These are phyloP conservation scores for Cordyceps militaris DNA, from an alignment of 2,329 filamentous ascomycete genomes.

Conservation along the genomic window DNA sequence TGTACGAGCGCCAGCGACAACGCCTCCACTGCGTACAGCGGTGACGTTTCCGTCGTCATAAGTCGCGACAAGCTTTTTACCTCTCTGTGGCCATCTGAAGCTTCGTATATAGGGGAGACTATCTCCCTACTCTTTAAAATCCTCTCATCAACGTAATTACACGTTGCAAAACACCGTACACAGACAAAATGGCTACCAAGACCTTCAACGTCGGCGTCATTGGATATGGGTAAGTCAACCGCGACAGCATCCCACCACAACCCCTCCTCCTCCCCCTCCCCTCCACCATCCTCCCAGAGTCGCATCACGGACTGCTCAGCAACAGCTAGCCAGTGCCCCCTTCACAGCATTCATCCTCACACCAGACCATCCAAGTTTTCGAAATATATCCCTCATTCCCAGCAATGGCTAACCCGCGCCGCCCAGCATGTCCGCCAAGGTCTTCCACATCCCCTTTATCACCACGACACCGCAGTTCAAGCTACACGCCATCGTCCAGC, in stretches of 20 bases:
- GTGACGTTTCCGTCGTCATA: not conserved
- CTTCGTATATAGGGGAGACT: not conserved
- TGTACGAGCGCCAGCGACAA: too few species aligned
- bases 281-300: slow-evolving; percentile 1
- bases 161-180: not conserved
- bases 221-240: slow-evolving; percentile 40
- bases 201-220: slow-evolving; percentile 44
- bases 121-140: not conserved
- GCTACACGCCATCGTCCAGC: slow-evolving; percentile 70
- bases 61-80: not conserved
- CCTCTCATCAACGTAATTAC: not conserved
- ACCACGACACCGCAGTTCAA: slow-evolving; percentile 54
- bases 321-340: not conserved
- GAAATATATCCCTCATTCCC: slow-evolving; percentile 14
- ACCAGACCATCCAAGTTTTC: not conserved
- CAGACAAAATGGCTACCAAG: slow-evolving; percentile 20
- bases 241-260: not conserved
- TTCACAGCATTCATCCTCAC: not conserved
- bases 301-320: not conserved
- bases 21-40: not conserved
- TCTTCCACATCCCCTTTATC: slow-evolving; percentile 62
- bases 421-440: slow-evolving; percentile 56
- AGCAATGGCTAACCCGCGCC: not conserved
- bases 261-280: slow-evolving; percentile 5
- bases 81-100: not conserved